These are phyloP conservation scores for Suillus luteus DNA, from an alignment of 768 basidiomycete genomes.

Conservation along the genomic window DNA sequence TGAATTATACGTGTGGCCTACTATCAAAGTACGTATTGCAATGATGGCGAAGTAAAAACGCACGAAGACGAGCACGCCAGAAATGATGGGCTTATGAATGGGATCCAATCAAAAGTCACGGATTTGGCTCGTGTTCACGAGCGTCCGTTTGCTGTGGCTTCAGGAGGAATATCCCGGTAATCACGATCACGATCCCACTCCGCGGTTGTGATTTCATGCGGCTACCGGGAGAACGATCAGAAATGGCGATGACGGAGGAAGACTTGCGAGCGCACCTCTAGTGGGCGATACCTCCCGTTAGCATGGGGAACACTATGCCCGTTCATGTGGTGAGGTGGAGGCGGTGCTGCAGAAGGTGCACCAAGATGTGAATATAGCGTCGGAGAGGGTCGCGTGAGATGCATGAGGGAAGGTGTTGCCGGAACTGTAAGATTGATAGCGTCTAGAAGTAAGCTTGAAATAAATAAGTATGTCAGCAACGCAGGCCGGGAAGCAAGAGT, in stretches of 20 bases:
- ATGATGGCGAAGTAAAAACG: neutral
- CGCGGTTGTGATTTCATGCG: slow-evolving; percentile 24
- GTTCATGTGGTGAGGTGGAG: slow-evolving; percentile 23
- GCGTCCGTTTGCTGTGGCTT: slow-evolving; percentile 27
- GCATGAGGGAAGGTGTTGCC: slow-evolving; percentile 34
- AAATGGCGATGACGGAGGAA: neutral
- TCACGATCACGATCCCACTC: slow-evolving; percentile 9
- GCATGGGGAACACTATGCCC: slow-evolving; percentile 26
- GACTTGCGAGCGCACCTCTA: slow-evolving; percentile 26
- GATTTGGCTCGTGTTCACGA: neutral
- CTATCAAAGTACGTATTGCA: neutral
- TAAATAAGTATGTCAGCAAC: neutral
- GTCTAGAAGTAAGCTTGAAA: slow-evolving; percentile 33
- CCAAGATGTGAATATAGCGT: slow-evolving; percentile 19
- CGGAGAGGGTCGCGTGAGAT: slow-evolving; percentile 32
- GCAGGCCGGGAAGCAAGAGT: neutral
- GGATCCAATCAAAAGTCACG: no score
- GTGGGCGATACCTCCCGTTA: slow-evolving; percentile 32
- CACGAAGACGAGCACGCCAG: neutral
- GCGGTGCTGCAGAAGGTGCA: neutral
- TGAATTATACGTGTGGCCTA: neutral
- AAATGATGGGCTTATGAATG: neutral
- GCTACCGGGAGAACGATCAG: slow-evolving; percentile 15
- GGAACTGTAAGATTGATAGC: slow-evolving; percentile 36
- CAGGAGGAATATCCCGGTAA: slow-evolving; percentile 12